Evolutionary conservation across 148 eudicot species (phyloP).

Genomic region (Heliamphora exappendiculata): DNA sequence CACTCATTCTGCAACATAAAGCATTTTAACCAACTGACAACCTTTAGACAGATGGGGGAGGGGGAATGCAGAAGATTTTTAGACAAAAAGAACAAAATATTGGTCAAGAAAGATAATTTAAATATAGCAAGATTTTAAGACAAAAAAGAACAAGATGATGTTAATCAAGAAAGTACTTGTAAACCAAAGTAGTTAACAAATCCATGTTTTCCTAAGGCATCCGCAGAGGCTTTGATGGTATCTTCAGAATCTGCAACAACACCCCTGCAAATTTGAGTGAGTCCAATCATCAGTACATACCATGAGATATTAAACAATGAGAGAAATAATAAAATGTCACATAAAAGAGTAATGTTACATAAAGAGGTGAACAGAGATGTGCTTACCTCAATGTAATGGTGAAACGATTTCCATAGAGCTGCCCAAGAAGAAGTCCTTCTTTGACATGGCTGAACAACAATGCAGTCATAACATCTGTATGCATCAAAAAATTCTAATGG

Average conservation of each 20-base stretch:
- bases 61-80: too few species aligned
- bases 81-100: too few species aligned
- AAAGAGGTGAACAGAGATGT: neutral
- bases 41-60: neutral
- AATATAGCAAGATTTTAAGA: neutral
- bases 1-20: neutral
- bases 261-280: conserved; percentile 46
- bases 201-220: conserved; percentile 70
- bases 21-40: neutral
- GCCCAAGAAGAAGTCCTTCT: conserved; percentile 86
- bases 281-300: conserved; percentile 7
- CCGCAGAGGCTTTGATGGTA: conserved; percentile 61
- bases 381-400: conserved; percentile 76
- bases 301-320: neutral
- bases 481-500: neutral
- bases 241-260: conserved; percentile 78
- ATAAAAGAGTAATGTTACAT: neutral
- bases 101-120: too few species aligned
- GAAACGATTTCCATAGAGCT: conserved; percentile 83
- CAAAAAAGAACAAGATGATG: neutral
- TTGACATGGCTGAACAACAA: conserved; percentile 65
- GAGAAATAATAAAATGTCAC: neutral
- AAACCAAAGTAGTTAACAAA: conserved; percentile 92
- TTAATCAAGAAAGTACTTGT: conserved; percentile 44
- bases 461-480: conserved; percentile 12